Conservation (phyloP, 305 asterid species). For the Fraxinus albicans region DNA sequence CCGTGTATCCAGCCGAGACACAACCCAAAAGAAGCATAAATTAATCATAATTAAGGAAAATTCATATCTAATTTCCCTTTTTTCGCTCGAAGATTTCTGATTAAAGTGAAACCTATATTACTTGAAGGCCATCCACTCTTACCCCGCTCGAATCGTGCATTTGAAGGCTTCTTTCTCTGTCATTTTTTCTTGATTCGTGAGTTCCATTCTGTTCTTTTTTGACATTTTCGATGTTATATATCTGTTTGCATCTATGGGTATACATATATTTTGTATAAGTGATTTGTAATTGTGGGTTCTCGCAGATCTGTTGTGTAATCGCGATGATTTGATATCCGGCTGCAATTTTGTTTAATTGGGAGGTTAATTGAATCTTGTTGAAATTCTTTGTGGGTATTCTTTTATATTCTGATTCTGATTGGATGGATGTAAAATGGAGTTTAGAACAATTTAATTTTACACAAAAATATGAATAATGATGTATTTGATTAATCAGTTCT, state of each 20-base stretch:
- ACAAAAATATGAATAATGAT: background rate
- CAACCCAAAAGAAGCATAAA: background rate
- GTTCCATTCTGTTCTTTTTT: background rate
- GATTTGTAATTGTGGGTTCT: background rate
- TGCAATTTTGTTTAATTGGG: background rate
- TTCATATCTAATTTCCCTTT: background rate
- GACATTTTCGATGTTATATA: background rate
- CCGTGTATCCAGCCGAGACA: background rate
- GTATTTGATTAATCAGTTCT: background rate
- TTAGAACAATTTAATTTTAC: background rate
- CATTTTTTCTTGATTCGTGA: constrained; percentile 1
- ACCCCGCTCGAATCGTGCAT: background rate
- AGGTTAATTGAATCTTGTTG: background rate
- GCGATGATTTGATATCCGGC: background rate
- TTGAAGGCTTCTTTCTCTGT: background rate
- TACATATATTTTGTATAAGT: background rate
- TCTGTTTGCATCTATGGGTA: background rate
- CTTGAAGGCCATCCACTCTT: background rate
- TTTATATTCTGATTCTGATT: background rate
- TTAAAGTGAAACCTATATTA: background rate
- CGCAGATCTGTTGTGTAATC: background rate
- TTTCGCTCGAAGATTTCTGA: background rate
- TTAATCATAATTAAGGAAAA: background rate
- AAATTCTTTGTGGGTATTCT: background rate
- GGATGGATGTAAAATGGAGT: background rate